Base-by-base conservation (phyloP, 2,329 filamentous ascomycete species). In the Sclerotinia sclerotiorum region DNA sequence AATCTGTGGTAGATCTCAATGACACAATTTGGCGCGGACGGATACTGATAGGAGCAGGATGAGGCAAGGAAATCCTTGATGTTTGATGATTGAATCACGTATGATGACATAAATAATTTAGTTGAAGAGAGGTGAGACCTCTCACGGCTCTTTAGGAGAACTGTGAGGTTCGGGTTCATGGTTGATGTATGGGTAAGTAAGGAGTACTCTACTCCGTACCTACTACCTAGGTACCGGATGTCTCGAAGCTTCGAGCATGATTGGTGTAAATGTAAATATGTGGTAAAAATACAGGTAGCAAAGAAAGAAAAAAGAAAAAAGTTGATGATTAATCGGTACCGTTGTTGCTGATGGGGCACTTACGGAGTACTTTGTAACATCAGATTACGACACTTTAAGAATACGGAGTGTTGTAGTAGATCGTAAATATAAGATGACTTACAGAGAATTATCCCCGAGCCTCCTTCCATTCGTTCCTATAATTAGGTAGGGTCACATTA, bases 61-160 rank as follows among this genome's bases (percentile, higher is more conserved):
- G 35, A 57, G 55, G 55, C 13, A 57, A 27, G 55, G 55, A 35
- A 57, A 57, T 57, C 55, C 55, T 57, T 57, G 35, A 42, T 13
- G 32, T n/a, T 42, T 57, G 55, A 24, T 56, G 29, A 42, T 39
- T 42, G 55, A 57, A 24, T 35, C 17, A 17, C 24, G 21, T 27
- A 57, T 57, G 55, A 57, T 42, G 55, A 27, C 32, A 57, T 42
- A 17, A 57, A 57, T 57, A n/a, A 57, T 42, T 42, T 27, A 42
- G n/a, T 24, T 57, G 55, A 57, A 35, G 55, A 57, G 15, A 42
- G 42, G 55, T 57, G 55, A 57, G 35, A 57, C 55, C 55, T 57
- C 13, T 57, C 55, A 57, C 55, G 55, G 55, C 24, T 57, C 35
- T 42, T 8, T 39, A 27, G 15, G 35, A 57, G 55, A n/a, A 42